phyloP scores from a whole-genome alignment of 169 alveolate genomes.

The Perkinsus olseni region DNA sequence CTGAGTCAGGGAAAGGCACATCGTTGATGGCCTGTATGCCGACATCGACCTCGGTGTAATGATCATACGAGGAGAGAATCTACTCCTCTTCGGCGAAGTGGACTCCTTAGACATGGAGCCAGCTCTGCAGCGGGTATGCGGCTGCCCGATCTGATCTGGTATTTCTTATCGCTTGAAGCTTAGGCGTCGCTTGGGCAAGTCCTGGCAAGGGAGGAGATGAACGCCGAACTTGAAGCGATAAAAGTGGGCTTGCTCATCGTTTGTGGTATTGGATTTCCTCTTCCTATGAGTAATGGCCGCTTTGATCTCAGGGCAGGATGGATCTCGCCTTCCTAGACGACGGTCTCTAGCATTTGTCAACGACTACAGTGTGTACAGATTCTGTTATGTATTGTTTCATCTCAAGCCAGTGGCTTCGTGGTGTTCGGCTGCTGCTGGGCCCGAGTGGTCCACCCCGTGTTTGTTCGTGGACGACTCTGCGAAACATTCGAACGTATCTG shows the following conservation, averaged over 20 bases:
- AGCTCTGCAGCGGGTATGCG: neutral
- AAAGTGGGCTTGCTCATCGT: neutral
- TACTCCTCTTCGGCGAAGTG: slow-evolving; percentile 35
- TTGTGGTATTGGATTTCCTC: neutral
- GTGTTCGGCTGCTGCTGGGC: too few species aligned
- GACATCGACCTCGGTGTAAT: slow-evolving; percentile 28
- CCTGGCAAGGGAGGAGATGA: slow-evolving; percentile 21
- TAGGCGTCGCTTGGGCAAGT: slow-evolving; percentile 27
- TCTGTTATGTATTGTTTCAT: neutral
- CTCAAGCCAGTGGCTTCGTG: neutral
- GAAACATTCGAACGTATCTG: too few species aligned
- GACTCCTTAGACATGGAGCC: slow-evolving; percentile 23
- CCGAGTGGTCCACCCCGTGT: too few species aligned
- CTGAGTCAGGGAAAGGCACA: slow-evolving; percentile 7
- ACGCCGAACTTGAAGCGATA: neutral
- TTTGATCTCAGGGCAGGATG: neutral
- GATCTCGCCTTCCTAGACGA: neutral
- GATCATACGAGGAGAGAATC: slow-evolving; percentile 39
- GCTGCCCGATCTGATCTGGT: neutral
- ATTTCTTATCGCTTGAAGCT: neutral
- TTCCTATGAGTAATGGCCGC: neutral
- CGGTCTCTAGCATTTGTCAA: neutral
- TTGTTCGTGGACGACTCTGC: too few species aligned
- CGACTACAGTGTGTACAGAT: neutral
- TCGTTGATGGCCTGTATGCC: slow-evolving; percentile 18